phyloP scores from a whole-genome alignment of 257 asterid species.

The Ajuga chamaepitys region DNA sequence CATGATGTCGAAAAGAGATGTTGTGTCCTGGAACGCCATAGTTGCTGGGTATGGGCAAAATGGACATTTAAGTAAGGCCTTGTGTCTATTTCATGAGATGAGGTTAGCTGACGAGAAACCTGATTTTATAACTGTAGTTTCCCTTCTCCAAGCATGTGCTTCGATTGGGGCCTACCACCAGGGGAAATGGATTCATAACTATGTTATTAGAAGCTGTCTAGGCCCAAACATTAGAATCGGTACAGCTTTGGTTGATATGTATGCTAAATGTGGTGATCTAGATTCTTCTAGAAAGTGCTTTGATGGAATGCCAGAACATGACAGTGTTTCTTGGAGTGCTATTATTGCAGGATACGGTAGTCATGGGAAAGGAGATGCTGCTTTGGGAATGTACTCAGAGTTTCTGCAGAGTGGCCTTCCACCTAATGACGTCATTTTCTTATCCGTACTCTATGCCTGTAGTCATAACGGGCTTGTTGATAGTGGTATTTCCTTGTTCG shows the following conservation, averaged over 20 bases:
- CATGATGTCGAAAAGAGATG: conserved; percentile 52
- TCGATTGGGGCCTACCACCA: conserved; percentile 77
- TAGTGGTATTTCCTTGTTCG: conserved; percentile 53
- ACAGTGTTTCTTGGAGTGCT: conserved; percentile 65
- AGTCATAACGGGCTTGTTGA: conserved; percentile 81
- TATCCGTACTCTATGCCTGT: conserved; percentile 59
- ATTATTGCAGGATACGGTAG: conserved; percentile 74
- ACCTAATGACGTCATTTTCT: conserved; percentile 62
- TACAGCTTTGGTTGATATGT: conserved; percentile 82
- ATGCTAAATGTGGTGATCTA: conserved; percentile 77
- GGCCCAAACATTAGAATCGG: conserved; percentile 55
- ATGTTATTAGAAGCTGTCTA: conserved; percentile 45
- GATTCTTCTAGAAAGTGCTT: conserved; percentile 59
- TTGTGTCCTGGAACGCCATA: conserved; percentile 85
- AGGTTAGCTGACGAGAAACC: conserved; percentile 41
- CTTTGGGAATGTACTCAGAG: conserved; percentile 50
- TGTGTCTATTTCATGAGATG: conserved; percentile 60
- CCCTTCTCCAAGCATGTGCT: conserved; percentile 82
- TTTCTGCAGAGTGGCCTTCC: conserved; percentile 37
- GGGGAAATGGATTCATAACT: conserved; percentile 76
- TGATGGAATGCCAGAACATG: conserved; percentile 50
- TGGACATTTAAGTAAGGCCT: conserved; percentile 42
- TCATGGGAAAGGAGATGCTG: conserved; percentile 66
- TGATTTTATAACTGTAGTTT: conserved; percentile 61
- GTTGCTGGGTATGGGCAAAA: conserved; percentile 63